Conservation (phyloP, 1,139 yeast genomes). For the Sugiyamaella novakii region DNA sequence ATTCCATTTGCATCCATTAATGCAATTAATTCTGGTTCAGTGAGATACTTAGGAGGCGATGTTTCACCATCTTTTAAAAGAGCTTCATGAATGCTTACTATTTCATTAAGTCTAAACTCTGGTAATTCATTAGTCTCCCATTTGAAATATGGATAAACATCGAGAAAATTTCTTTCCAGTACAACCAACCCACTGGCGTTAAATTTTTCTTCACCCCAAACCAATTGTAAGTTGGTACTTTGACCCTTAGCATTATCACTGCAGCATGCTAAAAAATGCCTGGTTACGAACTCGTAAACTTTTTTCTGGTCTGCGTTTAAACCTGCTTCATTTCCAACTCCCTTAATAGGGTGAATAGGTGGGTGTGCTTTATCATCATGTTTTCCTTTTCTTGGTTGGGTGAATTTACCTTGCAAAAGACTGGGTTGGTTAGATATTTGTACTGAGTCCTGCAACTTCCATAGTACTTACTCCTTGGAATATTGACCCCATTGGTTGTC, state of each 20-base stretch:
- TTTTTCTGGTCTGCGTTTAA: conserved; percentile 52
- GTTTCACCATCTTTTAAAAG: conserved; percentile 75
- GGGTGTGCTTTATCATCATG: conserved; percentile 98
- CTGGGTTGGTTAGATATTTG: conserved; percentile 16
- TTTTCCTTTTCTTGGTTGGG: conserved; percentile 72
- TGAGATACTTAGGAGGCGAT: conserved; percentile 75
- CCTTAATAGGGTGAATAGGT: conserved; percentile 85
- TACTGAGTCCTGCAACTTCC: too few species aligned
- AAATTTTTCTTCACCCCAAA: conserved; percentile 80
- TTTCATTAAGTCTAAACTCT: conserved; percentile 57
- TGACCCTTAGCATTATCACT: conserved; percentile 87
- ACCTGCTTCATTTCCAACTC: conserved; percentile 34
- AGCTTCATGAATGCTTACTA: conserved; percentile 55
- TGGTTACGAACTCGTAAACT: conserved; percentile 83
- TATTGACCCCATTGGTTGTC: conserved; percentile 53
- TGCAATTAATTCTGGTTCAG: conserved; percentile 90
- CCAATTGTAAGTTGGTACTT: conserved; percentile 59
- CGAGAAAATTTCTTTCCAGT: conserved; percentile 70
- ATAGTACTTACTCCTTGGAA: conserved; percentile 41
- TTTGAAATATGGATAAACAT: conserved; percentile 72
- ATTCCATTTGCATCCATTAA: conserved; percentile 97
- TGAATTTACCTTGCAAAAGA: conserved; percentile 46
- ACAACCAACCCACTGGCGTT: conserved; percentile 73
- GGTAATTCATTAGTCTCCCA: conserved; percentile 82
- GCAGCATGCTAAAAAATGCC: conserved; percentile 90